Conservation (phyloP, 2,329 filamentous ascomycete genomes). For the Drechslerella dactyloides region DNA sequence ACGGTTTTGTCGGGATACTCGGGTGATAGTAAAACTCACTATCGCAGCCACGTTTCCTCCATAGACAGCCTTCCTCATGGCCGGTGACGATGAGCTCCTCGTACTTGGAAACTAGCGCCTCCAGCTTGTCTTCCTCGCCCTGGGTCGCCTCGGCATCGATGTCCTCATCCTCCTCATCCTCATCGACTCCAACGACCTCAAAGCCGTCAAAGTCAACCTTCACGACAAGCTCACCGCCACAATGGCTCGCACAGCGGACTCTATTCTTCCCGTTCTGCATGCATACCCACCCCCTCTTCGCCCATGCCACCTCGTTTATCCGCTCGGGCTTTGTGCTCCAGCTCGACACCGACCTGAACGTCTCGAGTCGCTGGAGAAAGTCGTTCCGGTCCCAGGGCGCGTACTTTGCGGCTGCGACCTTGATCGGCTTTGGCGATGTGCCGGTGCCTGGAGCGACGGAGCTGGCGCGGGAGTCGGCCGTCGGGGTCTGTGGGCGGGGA, state of each 20-base stretch:
- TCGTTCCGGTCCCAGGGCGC: conserved; percentile 83
- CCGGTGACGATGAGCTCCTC: conserved; percentile 73
- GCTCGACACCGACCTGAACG: conserved; percentile 86
- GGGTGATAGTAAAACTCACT: conserved; percentile 61
- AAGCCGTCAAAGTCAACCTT: conserved; percentile 67
- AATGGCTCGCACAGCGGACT: conserved; percentile 80
- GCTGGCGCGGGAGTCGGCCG: conserved; percentile 24
- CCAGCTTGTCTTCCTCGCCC: conserved; percentile 61
- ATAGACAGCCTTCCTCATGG: conserved; percentile 82
- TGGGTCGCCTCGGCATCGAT: conserved; percentile 50
- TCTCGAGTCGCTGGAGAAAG: conserved; percentile 79
- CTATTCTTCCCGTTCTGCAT: conserved; percentile 73
- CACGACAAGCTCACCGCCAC: conserved; percentile 81
- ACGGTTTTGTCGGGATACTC: background rate
- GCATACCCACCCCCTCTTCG: conserved; percentile 89
- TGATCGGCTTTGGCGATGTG: conserved; percentile 42
- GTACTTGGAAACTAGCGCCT: conserved; percentile 78
- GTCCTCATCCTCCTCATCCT: conserved; percentile 57
- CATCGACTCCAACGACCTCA: conserved; percentile 66
- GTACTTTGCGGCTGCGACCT: conserved; percentile 67
- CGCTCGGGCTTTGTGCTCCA: conserved; percentile 91
- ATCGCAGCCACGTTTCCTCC: conserved; percentile 86
- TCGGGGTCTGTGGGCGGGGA: conserved; percentile 28
- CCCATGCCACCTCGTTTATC: conserved; percentile 91
- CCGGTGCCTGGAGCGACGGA: conserved; percentile 23